Conservation (phyloP, 2,329 filamentous ascomycete genomes). For the Gliomastix tumulicola region DNA sequence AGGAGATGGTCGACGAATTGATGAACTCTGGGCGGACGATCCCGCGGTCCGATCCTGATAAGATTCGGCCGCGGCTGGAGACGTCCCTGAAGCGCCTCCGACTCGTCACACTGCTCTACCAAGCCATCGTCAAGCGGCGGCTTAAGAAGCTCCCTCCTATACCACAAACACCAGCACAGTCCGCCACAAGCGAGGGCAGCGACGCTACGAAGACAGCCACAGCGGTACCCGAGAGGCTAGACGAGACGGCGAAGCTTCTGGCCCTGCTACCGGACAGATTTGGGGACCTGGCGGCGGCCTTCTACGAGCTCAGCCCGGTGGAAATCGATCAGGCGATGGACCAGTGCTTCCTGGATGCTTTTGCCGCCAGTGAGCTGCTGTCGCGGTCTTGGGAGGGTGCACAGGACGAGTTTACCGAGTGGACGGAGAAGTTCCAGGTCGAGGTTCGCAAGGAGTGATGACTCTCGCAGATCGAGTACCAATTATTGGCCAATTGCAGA, state of each 20-base stretch:
- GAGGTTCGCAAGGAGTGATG: slow-evolving; percentile 47
- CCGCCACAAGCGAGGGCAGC: too few species aligned
- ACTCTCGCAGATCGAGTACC: too few species aligned
- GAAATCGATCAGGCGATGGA: slow-evolving; percentile 53
- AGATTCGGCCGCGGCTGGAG: slow-evolving; percentile 59
- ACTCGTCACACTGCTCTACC: slow-evolving; percentile 61
- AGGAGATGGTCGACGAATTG: slow-evolving; percentile 59
- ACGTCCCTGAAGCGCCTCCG: slow-evolving; percentile 57
- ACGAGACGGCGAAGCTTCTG: slow-evolving; percentile 50
- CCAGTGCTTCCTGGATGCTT: slow-evolving; percentile 53
- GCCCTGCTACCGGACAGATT: slow-evolving; percentile 58
- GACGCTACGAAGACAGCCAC: slow-evolving; percentile 5
- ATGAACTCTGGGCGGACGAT: slow-evolving; percentile 58
- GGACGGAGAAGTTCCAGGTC: slow-evolving; percentile 55
- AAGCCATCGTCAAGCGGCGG: slow-evolving; percentile 62
- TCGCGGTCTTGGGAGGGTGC: slow-evolving; percentile 54
- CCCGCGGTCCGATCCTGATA: slow-evolving; percentile 55
- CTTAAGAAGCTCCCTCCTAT: slow-evolving; percentile 50
- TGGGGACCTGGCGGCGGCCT: slow-evolving; percentile 62
- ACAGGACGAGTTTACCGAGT: slow-evolving; percentile 71
- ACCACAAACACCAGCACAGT: slow-evolving; percentile 22
- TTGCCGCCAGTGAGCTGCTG: slow-evolving; percentile 47
- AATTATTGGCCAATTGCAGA: too few species aligned
- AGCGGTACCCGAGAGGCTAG: slow-evolving; percentile 33
- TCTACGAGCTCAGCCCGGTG: slow-evolving; percentile 61